These are phyloP conservation scores for Fusarium chaquense DNA, from an alignment of 2,329 filamentous ascomycete genomes.

Conservation along the genomic window DNA sequence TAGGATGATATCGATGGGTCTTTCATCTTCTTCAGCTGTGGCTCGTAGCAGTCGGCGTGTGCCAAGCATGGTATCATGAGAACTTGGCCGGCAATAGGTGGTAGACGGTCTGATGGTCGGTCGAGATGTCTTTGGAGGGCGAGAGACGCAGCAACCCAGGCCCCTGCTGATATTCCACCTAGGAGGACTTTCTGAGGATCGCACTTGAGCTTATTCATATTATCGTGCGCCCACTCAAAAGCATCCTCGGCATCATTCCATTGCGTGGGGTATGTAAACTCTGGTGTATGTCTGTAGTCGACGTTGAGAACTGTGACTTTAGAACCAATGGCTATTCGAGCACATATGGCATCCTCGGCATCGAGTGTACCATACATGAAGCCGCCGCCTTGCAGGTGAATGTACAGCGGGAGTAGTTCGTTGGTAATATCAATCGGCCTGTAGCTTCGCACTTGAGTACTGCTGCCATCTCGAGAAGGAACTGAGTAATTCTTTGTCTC, in stretches of 20 bases:
- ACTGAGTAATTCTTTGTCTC: not conserved
- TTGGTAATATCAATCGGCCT: accelerated
- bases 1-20: slow-evolving; percentile 10
- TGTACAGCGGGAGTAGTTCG: not conserved
- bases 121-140: not conserved
- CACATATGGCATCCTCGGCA: slow-evolving; percentile 13
- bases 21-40: slow-evolving; percentile 1
- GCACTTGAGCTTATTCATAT: not conserved
- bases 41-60: slow-evolving; percentile 10
- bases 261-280: slow-evolving; percentile 2
- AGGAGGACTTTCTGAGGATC: not conserved
- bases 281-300: slow-evolving; percentile 9
- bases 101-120: not conserved
- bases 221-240: slow-evolving; percentile 13
- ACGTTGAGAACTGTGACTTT: not conserved
- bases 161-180: slow-evolving; percentile 14
- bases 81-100: not conserved
- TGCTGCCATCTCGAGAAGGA: not conserved
- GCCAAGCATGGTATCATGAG: slow-evolving; percentile 17
- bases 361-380: slow-evolving; percentile 19
- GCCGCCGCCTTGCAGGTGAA: slow-evolving; percentile 19
- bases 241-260: slow-evolving; percentile 20
- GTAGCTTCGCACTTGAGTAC: not conserved
- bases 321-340: not conserved
- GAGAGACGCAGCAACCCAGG: slow-evolving; percentile 5